Percentiles rank a stretch among this genome's conserved stretches.
These are phyloP conservation scores for Cryptococcus sp. DNA, from an alignment of 1,284 basidiomycete species.

Conservation along the genomic window DNA sequence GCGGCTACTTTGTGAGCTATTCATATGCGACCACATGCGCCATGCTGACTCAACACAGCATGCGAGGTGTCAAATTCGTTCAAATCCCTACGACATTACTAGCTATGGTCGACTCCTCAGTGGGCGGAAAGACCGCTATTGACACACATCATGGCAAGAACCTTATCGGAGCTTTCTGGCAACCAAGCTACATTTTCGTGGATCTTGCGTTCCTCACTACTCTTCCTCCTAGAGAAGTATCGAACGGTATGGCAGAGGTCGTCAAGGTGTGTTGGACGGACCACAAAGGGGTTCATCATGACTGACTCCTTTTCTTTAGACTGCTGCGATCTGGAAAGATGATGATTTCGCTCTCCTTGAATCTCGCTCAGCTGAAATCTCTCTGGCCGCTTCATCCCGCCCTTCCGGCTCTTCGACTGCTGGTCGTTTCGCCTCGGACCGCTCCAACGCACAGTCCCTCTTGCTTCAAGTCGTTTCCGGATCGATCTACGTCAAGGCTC, in stretches of 20 bases:
- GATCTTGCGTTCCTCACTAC: conserved; percentile 95
- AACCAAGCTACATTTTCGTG: conserved; percentile 96
- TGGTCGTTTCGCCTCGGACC: conserved; percentile 68
- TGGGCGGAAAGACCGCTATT: conserved; percentile 98
- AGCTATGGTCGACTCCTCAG: conserved; percentile 97
- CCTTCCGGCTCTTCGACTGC: conserved; percentile 55
- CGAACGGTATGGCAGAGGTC: conserved; percentile 98
- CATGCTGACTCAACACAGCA: conserved; percentile 54
- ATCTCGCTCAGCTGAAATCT: conserved; percentile 77
- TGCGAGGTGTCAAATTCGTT: conserved; percentile 86
- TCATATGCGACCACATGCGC: neutral
- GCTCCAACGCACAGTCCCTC: conserved; percentile 68
- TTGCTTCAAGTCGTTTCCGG: conserved; percentile 77
- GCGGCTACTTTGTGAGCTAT: conserved; percentile 90
- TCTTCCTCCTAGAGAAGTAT: conserved; percentile 88
- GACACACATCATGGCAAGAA: conserved; percentile 98
- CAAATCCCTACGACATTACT: conserved; percentile 96
- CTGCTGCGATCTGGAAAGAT: conserved; percentile 94
- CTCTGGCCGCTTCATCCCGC: conserved; percentile 68
- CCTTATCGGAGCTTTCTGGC: conserved; percentile 97
- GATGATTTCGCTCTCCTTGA: conserved; percentile 82
- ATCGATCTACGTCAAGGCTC: conserved; percentile 86
- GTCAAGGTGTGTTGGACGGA: conserved; percentile 69
- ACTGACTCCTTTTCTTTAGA: conserved; percentile 58
- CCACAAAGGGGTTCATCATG: neutral